Base-by-base conservation (phyloP, 106 monocot genomes). In the Platanthera zijinensis region DNA sequence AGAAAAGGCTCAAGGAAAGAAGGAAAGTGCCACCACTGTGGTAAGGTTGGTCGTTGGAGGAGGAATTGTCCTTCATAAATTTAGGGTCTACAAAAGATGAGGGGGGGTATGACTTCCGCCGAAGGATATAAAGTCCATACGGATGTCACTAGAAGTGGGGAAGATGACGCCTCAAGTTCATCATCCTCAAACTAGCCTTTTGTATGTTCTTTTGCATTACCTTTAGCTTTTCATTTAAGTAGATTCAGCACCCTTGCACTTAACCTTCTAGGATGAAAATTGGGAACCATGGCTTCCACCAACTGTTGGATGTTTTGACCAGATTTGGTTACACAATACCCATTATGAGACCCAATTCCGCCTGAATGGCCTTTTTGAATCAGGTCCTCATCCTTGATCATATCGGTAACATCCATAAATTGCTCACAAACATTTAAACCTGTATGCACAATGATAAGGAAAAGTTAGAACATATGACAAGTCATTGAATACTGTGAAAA, bases 341-440 rank as follows among this genome's bases (percentile, higher is more conserved):
- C 79, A 86, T 81, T 87, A 51, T 73, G 70, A 49, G 75, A 46
- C 54, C 83, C 94, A 84, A 84, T 92, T 51, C 81, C 80, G 80
- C 78, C 78, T 45, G 67, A 63, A 47, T 87, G 81, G 74, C 61
- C 77, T 68, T 80, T 88, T 56, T 84, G 94, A n/a, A 83, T 62
- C 62, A 97, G 91, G 80, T 97, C 97, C 72, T 97, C 97, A 88
- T 97, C 97, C 76, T 63, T 94, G 14, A 97, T 92, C 84, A 97
- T 86, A 53, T 97, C 97, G 81, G 76, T 90, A 48, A 97, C 83
- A 82, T 97, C 97, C 94, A 97, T 97, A 82, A 94, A 97, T 63
- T 93, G 97, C 84, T 94, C 97, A 80, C 93, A 97, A 59, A 93
- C 87, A 92, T 97, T 91, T 79, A 97, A 80, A 15, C 96, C 96